These are phyloP conservation scores for Coniochaeta sp. DNA, from an alignment of 2,329 filamentous ascomycete species.

Conservation along the genomic window DNA sequence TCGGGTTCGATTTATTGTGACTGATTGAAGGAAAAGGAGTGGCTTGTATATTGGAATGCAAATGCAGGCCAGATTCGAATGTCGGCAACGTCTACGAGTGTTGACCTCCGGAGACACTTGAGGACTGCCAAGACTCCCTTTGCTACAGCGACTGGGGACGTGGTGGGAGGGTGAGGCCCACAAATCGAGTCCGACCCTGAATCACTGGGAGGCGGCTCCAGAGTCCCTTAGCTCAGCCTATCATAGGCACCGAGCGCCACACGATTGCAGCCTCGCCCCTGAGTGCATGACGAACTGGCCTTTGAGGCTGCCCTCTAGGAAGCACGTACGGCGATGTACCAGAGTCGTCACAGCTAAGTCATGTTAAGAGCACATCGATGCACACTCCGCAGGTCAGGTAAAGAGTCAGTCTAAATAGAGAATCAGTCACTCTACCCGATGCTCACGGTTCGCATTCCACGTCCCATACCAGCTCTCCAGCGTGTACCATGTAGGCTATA, in stretches of 20 bases:
- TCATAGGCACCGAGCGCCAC: background rate
- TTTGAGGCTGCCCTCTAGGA: background rate
- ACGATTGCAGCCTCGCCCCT: background rate
- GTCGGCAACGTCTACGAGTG: background rate
- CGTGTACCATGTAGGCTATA: constrained; percentile 5
- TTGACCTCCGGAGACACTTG: background rate
- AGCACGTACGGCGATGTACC: background rate
- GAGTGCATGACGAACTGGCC: background rate
- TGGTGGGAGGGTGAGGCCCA: background rate
- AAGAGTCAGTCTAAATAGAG: background rate
- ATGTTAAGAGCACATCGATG: background rate
- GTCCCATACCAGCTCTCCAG: constrained; percentile 4
- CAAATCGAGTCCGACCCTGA: background rate
- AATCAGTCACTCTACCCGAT: background rate
- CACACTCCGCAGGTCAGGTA: background rate
- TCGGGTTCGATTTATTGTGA: background rate
- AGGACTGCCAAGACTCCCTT: background rate
- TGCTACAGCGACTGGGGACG: background rate
- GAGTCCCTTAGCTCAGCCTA: background rate
- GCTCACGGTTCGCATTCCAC: background rate
- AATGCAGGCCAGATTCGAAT: background rate
- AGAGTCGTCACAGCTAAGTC: background rate
- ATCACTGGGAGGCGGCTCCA: background rate
- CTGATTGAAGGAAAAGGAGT: background rate
- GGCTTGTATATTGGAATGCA: background rate